Conservation (phyloP, 2,329 filamentous ascomycete genomes). For the Colletotrichum sidae region DNA sequence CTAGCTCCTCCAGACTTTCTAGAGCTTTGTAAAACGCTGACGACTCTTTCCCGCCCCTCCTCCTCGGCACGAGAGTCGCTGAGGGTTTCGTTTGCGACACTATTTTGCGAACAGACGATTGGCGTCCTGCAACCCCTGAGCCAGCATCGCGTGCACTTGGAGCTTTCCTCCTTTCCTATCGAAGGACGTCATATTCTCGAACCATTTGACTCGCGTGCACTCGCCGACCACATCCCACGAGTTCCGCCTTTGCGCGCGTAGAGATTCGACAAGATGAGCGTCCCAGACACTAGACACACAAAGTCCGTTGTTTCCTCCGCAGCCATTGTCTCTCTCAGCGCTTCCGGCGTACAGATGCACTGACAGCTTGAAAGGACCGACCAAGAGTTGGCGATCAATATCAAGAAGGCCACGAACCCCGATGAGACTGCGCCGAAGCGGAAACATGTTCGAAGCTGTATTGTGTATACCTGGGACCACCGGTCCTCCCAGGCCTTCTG, state of each 20-base stretch:
- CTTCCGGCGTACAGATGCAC: conserved; percentile 16
- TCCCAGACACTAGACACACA: conserved; percentile 37
- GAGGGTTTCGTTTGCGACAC: conserved; percentile 9
- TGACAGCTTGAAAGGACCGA: conserved; percentile 65
- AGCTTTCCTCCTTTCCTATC: conserved; percentile 22
- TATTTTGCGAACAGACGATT: background rate
- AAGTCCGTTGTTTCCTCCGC: conserved; percentile 26
- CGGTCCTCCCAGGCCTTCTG: conserved; percentile 96
- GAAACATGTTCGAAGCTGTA: conserved; percentile 98
- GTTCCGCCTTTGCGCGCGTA: conserved; percentile 22
- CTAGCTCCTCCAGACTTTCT: conserved; percentile 29
- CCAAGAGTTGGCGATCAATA: conserved; percentile 76
- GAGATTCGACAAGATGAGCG: conserved; percentile 34
- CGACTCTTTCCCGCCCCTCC: conserved; percentile 34
- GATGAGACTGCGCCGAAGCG: conserved; percentile 77
- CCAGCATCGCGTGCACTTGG: conserved; percentile 27
- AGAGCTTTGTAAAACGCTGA: conserved; percentile 37
- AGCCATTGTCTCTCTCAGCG: too few relatives aligned
- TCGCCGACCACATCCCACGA: conserved; percentile 18
- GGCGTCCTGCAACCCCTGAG: background rate
- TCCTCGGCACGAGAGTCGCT: conserved; percentile 30
- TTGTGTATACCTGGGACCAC: conserved; percentile 99
- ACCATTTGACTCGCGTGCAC: conserved; percentile 18
- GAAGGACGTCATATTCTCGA: conserved; percentile 34
- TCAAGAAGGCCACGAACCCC: conserved; percentile 75